Conservation (phyloP, 345 rosid genomes). For the Arabis hirsuta region DNA sequence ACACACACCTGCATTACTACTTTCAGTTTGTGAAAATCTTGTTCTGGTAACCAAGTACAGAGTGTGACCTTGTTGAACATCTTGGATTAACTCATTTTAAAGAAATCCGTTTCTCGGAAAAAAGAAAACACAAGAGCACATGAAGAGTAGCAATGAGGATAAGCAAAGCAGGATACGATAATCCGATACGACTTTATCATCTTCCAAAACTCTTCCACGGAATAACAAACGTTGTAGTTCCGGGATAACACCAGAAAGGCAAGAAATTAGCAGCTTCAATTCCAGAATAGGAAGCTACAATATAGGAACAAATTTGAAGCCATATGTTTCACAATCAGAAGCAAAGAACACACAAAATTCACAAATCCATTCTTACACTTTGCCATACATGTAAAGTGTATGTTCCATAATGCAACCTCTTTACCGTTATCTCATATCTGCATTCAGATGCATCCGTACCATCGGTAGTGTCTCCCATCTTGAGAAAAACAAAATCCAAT, state of each 20-base stretch:
- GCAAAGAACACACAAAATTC: not conserved
- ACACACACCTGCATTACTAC: constrained; percentile 43
- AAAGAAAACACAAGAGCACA: not conserved
- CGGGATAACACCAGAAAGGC: constrained; percentile 42
- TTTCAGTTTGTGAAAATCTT: constrained; percentile 37
- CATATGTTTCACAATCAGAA: not conserved
- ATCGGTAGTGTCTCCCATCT: constrained; percentile 46
- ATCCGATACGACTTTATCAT: constrained; percentile 53
- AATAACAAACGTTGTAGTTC: constrained; percentile 50
- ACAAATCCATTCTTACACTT: constrained; percentile 32
- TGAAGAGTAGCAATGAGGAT: too few species aligned
- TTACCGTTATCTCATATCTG: constrained; percentile 48
- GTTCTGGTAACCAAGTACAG: constrained; percentile 49
- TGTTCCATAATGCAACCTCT: constrained; percentile 49
- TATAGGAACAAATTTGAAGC: not conserved
- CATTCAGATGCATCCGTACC: constrained; percentile 11
- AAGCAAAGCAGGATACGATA: constrained; percentile 48
- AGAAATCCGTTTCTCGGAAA: not conserved
- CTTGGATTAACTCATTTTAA: constrained; percentile 37
- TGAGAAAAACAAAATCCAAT: not conserved
- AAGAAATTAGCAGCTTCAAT: constrained; percentile 50
- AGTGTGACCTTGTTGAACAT: constrained; percentile 55
- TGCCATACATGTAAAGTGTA: constrained; percentile 43
- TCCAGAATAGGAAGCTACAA: constrained; percentile 47
- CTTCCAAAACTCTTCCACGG: constrained; percentile 51